A percentile compares a stretch with the other conserved stretches of the same genome.
Conservation (phyloP, 805 yeast genomes). For the Clavispora vitiphila region DNA sequence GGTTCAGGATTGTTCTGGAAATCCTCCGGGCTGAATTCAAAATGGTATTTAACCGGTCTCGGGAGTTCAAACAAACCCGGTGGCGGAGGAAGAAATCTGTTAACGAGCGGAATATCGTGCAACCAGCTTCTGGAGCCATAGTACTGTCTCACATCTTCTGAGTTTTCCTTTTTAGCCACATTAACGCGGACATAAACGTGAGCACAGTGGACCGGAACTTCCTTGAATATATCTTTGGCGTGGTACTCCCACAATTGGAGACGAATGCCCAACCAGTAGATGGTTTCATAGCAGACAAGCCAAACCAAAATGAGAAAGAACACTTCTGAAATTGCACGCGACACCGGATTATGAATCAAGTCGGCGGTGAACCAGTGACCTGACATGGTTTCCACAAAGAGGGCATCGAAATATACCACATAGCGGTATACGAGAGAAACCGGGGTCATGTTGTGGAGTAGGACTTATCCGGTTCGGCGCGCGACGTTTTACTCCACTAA, state of each 20-base stretch:
- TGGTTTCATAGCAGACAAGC: slow-evolving; percentile 31
- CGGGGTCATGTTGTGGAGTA: neutral
- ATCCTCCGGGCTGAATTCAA: slow-evolving; percentile 81
- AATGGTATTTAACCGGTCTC: slow-evolving; percentile 47
- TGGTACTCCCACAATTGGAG: slow-evolving; percentile 44
- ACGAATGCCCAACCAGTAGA: slow-evolving; percentile 41
- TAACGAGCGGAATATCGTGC: slow-evolving; percentile 12
- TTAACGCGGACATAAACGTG: slow-evolving; percentile 58
- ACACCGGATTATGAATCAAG: slow-evolving; percentile 14
- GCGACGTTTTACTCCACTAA: neutral
- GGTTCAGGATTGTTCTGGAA: slow-evolving; percentile 55
- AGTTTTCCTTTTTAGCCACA: slow-evolving; percentile 18
- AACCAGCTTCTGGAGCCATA: slow-evolving; percentile 26
- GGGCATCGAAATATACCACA: slow-evolving; percentile 3
- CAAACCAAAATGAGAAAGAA: slow-evolving; percentile 11
- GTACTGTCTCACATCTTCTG: slow-evolving; percentile 20
- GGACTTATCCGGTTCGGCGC: neutral
- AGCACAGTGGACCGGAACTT: slow-evolving; percentile 75
- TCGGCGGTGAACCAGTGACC: slow-evolving; percentile 9
- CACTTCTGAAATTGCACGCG: slow-evolving; percentile 12
- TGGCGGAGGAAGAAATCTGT: neutral
- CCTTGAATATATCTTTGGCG: slow-evolving; percentile 60
- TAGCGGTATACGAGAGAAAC: neutral
- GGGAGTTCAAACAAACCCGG: slow-evolving; percentile 15
- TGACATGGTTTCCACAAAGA: slow-evolving; percentile 7